phyloP scores from a whole-genome alignment of 2,329 filamentous ascomycete genomes.

The Aspergillus ochraceoroseus region DNA sequence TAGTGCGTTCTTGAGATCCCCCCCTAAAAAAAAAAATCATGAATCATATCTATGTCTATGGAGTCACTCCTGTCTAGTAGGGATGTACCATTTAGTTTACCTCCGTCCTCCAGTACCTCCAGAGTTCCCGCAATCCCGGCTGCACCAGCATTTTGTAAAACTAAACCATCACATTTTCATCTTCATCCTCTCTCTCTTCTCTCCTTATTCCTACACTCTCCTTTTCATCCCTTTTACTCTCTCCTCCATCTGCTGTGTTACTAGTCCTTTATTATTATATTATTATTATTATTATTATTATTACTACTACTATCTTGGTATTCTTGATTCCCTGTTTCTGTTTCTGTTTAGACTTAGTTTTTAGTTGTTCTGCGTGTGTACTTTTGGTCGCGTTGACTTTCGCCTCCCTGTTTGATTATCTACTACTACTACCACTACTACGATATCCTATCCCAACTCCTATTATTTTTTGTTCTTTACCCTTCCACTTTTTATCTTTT shows the following conservation, averaged over 20 bases:
- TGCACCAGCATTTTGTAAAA: too few relatives aligned
- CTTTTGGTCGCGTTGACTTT: constrained; percentile 14
- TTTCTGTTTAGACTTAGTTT: constrained; percentile 7
- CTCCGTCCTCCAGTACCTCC: constrained; percentile 6
- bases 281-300: constrained; percentile 11
- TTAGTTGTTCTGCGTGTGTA: constrained; percentile 9
- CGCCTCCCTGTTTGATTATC: constrained; percentile 12
- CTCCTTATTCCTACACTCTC: constrained; percentile 10
- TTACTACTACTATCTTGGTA: constrained; percentile 6
- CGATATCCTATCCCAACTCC: constrained; percentile 10
- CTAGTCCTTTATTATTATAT: constrained; percentile 15
- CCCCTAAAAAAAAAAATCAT: constrained; percentile 18
- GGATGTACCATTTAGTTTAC: background rate
- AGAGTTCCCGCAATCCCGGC: too few relatives aligned
- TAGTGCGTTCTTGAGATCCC: too few relatives aligned
- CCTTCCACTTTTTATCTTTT: constrained; percentile 2
- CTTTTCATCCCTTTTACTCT: constrained; percentile 13
- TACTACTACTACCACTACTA: constrained; percentile 5
- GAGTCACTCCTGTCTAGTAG: too few relatives aligned
- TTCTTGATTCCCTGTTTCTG: constrained; percentile 3
- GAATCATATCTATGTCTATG: too few relatives aligned
- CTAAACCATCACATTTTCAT: too few relatives aligned
- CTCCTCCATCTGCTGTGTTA: constrained; percentile 19
- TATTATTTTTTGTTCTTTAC: constrained; percentile 6
- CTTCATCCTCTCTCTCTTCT: too few relatives aligned